Evolutionary conservation across 192 early-diverging fungal species (phyloP).

Genomic region (Dissophora ornata): DNA sequence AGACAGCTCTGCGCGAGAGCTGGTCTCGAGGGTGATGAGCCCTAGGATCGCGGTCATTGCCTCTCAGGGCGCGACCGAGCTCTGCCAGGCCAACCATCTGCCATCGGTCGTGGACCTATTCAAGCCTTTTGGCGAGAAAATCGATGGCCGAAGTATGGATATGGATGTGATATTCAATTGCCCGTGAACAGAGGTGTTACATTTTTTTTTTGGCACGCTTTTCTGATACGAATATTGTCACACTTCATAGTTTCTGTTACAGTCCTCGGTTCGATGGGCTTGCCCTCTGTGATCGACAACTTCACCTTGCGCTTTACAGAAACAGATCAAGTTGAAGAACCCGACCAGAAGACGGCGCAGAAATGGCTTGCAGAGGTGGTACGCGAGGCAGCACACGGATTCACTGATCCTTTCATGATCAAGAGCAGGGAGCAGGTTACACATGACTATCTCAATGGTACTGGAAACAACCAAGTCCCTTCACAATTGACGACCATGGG

Average conservation of each 20-base stretch:
- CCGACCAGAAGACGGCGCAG: constrained; percentile 59
- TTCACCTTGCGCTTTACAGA: constrained; percentile 75
- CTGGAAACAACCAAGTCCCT: too few relatives aligned
- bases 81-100: constrained; percentile 70
- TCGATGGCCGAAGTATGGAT: constrained; percentile 69
- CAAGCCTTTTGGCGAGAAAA: constrained; percentile 75
- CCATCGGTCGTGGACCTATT: constrained; percentile 70
- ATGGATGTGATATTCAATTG: constrained; percentile 7
- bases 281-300: constrained; percentile 66
- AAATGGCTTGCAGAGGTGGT: constrained; percentile 64
- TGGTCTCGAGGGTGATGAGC: constrained; percentile 64
- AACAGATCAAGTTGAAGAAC: constrained; percentile 65
- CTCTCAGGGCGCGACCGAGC: constrained; percentile 69
- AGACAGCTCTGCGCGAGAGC: constrained; percentile 56
- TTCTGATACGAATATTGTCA: not conserved
- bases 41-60: constrained; percentile 76
- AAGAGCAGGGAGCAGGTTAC: constrained; percentile 58
- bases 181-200: not conserved
- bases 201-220: constrained; percentile 3
- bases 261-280: constrained; percentile 70
- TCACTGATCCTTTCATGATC: constrained; percentile 46
- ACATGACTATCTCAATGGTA: constrained; percentile 58
- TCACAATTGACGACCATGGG: not conserved
- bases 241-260: constrained; percentile 26
- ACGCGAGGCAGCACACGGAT: constrained; percentile 13